Base-by-base conservation (phyloP, 352 stramenopile genomes). In the Porosira glacialis region DNA sequence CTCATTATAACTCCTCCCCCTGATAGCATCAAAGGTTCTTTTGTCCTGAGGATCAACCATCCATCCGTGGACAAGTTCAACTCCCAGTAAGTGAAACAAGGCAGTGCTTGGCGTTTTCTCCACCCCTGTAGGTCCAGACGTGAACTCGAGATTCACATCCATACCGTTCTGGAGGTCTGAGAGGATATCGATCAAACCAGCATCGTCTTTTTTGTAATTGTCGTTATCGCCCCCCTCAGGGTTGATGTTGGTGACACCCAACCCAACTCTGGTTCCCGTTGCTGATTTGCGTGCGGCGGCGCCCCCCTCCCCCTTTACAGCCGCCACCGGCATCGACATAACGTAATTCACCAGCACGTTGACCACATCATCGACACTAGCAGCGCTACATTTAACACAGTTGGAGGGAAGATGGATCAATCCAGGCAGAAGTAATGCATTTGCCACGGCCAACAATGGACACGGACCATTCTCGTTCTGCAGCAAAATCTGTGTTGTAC, bases 381-480 rank as follows among this genome's bases (percentile, higher is more conserved):
- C 92, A 10, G 95, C 85, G n/a, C 86, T 87, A 21, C 77, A 66
- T 30, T 59, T 52, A 0, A 86, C 41, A 39, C 59, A 83, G 28
- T 85, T 73, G 7, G 84, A 44, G 45, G 95, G 84, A 13, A 99
- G 79, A 13, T 60, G 60, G 15, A 98, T 85, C 17, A 93, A 89
- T 19, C 93, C 89, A 15, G 92, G 91, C 33, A 99, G 88, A 24
- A 98, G 73, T 21, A 99, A 81, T 36, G 96, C 91, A 70, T 99
- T 99, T 51, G 88, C 90, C 57, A 98, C 95, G 2, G 95, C 95
- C 19, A 99, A 81, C 17, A 99, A 87, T 33, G 96, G 96, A 77
- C 96, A 99, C 33, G 96, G 96, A 1, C 96, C 96, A 84, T 98
- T 98, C 75, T 96, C 86, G 82, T 98, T 98, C 84, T 99, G 96